Evolutionary conservation across 2,329 filamentous ascomycete species (phyloP), one percentile per base, ranked within the genome.

Genomic region (Hortaea werneckii): DNA sequence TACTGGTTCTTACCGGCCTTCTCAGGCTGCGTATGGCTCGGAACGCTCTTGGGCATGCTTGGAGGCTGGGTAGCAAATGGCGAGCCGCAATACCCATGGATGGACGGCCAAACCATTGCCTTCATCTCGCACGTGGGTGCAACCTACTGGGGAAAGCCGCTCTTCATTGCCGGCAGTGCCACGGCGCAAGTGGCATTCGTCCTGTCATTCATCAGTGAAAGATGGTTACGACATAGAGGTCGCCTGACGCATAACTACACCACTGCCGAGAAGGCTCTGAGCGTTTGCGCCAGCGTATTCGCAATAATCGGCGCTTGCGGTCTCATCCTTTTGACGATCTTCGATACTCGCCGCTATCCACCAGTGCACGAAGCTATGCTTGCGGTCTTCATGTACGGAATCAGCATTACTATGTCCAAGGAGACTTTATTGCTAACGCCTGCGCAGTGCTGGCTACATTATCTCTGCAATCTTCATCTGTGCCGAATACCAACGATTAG

Each of bases 391-490:
- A 87, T 95, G 62, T 65, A 54, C 46, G 64, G 54, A 3, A 12
- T 35, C 28, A n/a, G 20, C 29, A n/a, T 27, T n/a, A n/a, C 5
- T n/a, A n/a, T n/a, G n/a, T n/a, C n/a, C n/a, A n/a, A n/a, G n/a
- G n/a, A n/a, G n/a, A n/a, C n/a, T n/a, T n/a, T n/a, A n/a, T n/a
- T n/a, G n/a, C n/a, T n/a, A n/a, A n/a, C 20, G 1, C 7, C 37
- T 12, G n/a, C 26, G 5, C 40, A 66, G 61, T 42, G 80, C 66
- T 10, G 92, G 87, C 30, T 96, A 94, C 64, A 71, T 95, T 44
- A 62, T 95, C 45, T 87, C 82, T 4, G 89, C 90, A 46, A 76
- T 95, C 55, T 90, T 89, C 66, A 84, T 90, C 54, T 95, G 89
- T 71, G 81, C 79, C 70, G 88, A 95, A 65, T 95, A 94, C 65